A percentile compares a stretch with the other conserved stretches of the same genome.
These are phyloP conservation scores for Lignosus rhinocerotis DNA, from an alignment of 1,284 basidiomycete species.

Conservation along the genomic window DNA sequence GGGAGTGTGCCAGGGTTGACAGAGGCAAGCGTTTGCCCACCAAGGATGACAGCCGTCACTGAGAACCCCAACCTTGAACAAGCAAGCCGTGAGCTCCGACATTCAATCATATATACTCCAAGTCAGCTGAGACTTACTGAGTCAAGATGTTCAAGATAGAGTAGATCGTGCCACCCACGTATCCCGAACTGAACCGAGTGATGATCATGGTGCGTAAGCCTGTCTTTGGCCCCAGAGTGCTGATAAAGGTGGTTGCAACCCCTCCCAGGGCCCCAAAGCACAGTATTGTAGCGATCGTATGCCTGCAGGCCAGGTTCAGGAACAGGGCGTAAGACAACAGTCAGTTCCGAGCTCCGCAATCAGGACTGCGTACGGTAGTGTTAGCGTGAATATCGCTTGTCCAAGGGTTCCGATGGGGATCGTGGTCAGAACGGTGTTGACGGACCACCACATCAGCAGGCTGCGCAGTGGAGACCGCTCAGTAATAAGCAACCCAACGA, in stretches of 20 bases:
- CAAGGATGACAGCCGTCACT: conserved; percentile 46
- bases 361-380: conserved; percentile 40
- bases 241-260: conserved; percentile 48
- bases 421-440: conserved; percentile 50
- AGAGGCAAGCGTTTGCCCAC: conserved; percentile 49
- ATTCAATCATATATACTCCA: neutral
- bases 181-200: conserved; percentile 56
- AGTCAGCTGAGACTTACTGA: conserved; percentile 37
- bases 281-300: conserved; percentile 43
- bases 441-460: conserved; percentile 54
- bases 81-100: neutral
- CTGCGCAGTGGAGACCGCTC: conserved; percentile 26
- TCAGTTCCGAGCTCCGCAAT: no score
- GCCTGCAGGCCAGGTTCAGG: conserved; percentile 29
- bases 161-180: conserved; percentile 55
- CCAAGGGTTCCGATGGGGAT: conserved; percentile 61
- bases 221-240: conserved; percentile 60
- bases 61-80: conserved; percentile 47
- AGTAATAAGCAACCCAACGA: neutral
- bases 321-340: neutral
- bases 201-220: conserved; percentile 66
- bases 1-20: conserved; percentile 44
- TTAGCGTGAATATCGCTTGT: conserved; percentile 52
- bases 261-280: conserved; percentile 47
- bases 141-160: conserved; percentile 60